Conservation (phyloP, 129 eudicot genomes). For the Cynara cardunculus region DNA sequence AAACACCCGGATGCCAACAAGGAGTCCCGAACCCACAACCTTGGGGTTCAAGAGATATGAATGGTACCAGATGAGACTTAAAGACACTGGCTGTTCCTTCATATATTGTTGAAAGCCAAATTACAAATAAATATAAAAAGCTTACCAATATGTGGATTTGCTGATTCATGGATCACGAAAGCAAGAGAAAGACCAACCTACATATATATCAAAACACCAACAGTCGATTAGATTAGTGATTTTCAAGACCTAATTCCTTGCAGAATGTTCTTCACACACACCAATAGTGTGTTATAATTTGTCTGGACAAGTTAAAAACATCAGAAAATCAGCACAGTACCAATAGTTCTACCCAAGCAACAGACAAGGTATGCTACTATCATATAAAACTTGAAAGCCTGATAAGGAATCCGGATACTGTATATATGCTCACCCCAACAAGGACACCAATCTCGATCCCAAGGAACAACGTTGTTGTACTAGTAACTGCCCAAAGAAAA, state of each 20-base stretch:
- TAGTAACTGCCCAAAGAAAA: constrained; percentile 67
- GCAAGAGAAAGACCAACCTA: constrained; percentile 86
- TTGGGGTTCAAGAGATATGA: neutral
- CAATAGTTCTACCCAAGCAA: neutral
- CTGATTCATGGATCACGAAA: constrained; percentile 83
- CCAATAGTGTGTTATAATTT: neutral
- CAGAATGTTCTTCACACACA: neutral
- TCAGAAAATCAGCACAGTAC: neutral
- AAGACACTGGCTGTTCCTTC: neutral
- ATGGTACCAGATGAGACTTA: neutral
- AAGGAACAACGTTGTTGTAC: constrained; percentile 59
- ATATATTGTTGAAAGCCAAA: neutral
- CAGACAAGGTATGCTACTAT: neutral
- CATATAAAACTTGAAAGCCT: neutral
- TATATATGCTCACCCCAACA: constrained; percentile 58
- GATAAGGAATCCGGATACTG: neutral
- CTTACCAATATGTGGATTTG: constrained; percentile 86
- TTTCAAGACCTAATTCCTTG: neutral
- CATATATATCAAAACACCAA: constrained; percentile 1
- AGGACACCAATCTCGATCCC: constrained; percentile 86
- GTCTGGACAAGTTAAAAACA: neutral
- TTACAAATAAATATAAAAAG: neutral
- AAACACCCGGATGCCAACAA: neutral
- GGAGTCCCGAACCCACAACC: neutral
- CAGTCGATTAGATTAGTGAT: constrained; percentile 4